These are phyloP conservation scores for Dactylella cylindrospora DNA, from an alignment of 2,329 filamentous ascomycete species.

Conservation along the genomic window DNA sequence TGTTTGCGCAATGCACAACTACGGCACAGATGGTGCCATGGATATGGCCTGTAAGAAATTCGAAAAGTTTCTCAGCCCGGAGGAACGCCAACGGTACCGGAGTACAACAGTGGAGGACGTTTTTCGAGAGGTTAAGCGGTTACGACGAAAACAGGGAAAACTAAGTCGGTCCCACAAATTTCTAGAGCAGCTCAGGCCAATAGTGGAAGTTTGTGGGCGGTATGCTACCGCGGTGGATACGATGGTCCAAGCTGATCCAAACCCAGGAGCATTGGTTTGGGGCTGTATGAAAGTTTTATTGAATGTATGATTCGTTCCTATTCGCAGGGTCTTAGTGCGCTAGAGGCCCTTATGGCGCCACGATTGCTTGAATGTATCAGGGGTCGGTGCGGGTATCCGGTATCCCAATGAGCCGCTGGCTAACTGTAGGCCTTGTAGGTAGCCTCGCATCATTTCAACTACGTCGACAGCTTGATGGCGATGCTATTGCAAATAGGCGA, in stretches of 20 bases:
- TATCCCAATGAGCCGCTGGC: background rate
- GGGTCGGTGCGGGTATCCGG: background rate
- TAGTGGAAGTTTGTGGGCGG: constrained; percentile 12
- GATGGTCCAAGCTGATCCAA: constrained; percentile 35
- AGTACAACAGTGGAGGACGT: too few species aligned
- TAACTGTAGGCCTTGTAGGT: constrained; percentile 8
- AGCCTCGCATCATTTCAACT: constrained; percentile 21
- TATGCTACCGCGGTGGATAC: constrained; percentile 18
- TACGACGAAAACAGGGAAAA: too few species aligned
- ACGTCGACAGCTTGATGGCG: constrained; percentile 21
- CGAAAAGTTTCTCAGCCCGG: too few species aligned
- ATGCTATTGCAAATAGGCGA: constrained; percentile 12
- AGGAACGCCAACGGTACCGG: too few species aligned
- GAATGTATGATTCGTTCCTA: constrained; percentile 11
- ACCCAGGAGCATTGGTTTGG: constrained; percentile 20
- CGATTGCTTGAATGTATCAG: background rate
- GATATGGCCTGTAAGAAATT: too few species aligned
- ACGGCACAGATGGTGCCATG: too few species aligned
- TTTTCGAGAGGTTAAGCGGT: too few species aligned
- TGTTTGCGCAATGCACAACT: too few species aligned
- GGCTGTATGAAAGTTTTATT: constrained; percentile 23
- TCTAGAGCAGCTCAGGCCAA: too few species aligned
- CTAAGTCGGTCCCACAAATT: too few species aligned
- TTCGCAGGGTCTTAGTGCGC: background rate
- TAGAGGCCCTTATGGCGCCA: background rate